Evolutionary conservation across 352 stramenopile genomes (phyloP).

Genomic region (Pythium dissimile): DNA sequence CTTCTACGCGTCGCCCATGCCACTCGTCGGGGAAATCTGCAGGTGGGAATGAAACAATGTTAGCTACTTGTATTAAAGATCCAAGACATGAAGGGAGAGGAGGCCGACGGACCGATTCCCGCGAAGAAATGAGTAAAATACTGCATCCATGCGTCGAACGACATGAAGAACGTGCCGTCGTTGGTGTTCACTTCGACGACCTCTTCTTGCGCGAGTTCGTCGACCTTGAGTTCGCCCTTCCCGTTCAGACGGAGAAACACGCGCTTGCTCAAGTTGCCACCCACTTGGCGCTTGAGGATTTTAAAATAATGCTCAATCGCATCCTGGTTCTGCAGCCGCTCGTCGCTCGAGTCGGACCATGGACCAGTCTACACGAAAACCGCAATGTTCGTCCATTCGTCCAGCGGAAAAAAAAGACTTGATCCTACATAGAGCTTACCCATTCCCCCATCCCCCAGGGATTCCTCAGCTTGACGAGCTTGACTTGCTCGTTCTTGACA

Average conservation of each 20-base stretch:
- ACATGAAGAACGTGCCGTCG: slow-evolving; percentile 93
- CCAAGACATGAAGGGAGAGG: background rate
- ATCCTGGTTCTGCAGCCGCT: slow-evolving; percentile 76
- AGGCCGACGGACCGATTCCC: slow-evolving; percentile 74
- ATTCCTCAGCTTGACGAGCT: slow-evolving; percentile 84
- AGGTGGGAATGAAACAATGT: too few species aligned
- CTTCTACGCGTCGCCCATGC: slow-evolving; percentile 73
- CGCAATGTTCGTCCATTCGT: background rate
- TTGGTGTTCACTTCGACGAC: slow-evolving; percentile 75
- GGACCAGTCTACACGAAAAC: slow-evolving; percentile 49
- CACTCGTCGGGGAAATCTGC: slow-evolving; percentile 87
- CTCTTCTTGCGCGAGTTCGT: slow-evolving; percentile 74
- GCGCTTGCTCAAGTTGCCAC: slow-evolving; percentile 59
- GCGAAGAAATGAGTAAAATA: slow-evolving; percentile 91
- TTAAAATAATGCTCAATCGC: slow-evolving; percentile 76
- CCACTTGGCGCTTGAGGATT: slow-evolving; percentile 61
- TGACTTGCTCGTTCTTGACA: slow-evolving; percentile 39
- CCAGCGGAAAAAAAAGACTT: background rate
- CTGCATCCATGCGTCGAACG: slow-evolving; percentile 81
- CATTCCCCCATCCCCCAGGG: slow-evolving; percentile 92
- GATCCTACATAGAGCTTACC: slow-evolving; percentile 47
- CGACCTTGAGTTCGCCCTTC: slow-evolving; percentile 44
- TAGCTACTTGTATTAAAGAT: too few species aligned
- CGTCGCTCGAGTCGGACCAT: slow-evolving; percentile 80
- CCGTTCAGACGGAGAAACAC: slow-evolving; percentile 55